These are phyloP conservation scores for Apiospora arundinis DNA, from an alignment of 2,329 filamentous ascomycete species.

Conservation along the genomic window DNA sequence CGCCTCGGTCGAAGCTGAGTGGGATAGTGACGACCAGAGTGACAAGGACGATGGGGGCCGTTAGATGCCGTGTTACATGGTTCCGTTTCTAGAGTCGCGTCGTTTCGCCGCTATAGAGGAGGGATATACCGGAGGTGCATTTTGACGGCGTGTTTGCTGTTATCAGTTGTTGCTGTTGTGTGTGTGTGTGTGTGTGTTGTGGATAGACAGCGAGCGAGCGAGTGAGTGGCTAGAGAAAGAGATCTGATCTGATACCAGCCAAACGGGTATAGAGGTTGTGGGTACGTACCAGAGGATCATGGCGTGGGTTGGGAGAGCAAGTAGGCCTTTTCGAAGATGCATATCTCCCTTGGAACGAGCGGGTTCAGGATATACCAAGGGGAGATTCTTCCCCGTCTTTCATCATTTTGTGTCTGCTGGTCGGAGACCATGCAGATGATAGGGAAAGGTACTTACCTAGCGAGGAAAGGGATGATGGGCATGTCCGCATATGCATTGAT, in stretches of 20 bases:
- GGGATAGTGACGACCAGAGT: constrained; percentile 22
- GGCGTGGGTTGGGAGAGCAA: neutral
- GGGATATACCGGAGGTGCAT: too few relatives aligned
- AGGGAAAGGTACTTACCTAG: neutral
- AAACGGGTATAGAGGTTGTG: constrained; percentile 13
- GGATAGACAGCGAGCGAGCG: constrained; percentile 4
- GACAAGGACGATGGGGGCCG: constrained; percentile 17
- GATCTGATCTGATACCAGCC: neutral
- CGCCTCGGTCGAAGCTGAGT: neutral
- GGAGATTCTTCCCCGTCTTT: neutral
- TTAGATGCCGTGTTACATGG: neutral
- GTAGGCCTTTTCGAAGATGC: neutral
- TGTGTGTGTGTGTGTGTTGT: neutral
- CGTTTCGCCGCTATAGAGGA: neutral
- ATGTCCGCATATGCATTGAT: neutral
- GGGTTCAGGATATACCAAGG: neutral
- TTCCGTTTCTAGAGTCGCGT: too few relatives aligned
- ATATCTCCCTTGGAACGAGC: neutral
- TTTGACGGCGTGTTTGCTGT: neutral
- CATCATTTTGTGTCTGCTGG: neutral
- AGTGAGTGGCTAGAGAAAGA: neutral
- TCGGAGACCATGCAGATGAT: neutral
- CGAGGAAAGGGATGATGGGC: neutral
- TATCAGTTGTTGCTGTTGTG: neutral
- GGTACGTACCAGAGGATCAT: neutral